Conservation (phyloP, 805 yeast species). For the Lachancea dasiensis region DNA sequence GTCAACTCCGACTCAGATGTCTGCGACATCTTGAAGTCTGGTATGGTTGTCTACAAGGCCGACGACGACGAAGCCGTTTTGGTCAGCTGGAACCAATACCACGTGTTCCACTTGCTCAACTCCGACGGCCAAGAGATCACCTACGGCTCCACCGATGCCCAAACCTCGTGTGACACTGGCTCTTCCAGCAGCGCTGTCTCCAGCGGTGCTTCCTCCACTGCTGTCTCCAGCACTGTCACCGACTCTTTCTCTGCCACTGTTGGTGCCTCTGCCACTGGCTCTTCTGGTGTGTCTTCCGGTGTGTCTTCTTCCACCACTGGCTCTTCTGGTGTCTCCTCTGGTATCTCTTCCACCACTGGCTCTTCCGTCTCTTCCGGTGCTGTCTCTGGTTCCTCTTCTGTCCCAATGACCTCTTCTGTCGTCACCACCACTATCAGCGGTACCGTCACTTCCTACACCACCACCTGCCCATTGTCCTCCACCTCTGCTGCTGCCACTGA, state of each 20-base stretch:
- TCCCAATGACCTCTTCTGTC: slow-evolving; percentile 2
- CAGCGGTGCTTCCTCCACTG: slow-evolving; percentile 2
- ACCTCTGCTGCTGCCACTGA: slow-evolving; percentile 4
- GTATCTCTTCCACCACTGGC: not conserved
- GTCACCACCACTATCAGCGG: slow-evolving; percentile 6
- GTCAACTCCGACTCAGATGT: slow-evolving; percentile 13
- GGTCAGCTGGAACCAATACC: slow-evolving; percentile 23
- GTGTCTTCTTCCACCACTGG: not conserved
- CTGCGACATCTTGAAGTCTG: slow-evolving; percentile 21
- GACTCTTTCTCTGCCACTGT: not conserved
- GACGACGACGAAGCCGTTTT: slow-evolving; percentile 16
- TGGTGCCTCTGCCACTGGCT: not conserved
- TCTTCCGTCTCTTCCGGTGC: not conserved
- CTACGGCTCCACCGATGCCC: slow-evolving; percentile 17
- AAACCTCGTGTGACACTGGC: slow-evolving; percentile 5
- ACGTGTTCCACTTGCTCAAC: slow-evolving; percentile 22
- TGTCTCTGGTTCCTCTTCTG: slow-evolving; percentile 1
- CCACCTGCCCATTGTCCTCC: slow-evolving; percentile 10
- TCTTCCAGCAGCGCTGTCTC: slow-evolving; percentile 6
- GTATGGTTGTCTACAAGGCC: slow-evolving; percentile 21
- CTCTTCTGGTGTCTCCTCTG: not conserved
- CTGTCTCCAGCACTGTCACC: slow-evolving; percentile 5
- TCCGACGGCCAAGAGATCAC: slow-evolving; percentile 14
- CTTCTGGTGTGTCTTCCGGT: not conserved
- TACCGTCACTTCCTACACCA: slow-evolving; percentile 15